Base-by-base conservation (phyloP, 768 basidiomycete species). In the Russula griseocarnosa region DNA sequence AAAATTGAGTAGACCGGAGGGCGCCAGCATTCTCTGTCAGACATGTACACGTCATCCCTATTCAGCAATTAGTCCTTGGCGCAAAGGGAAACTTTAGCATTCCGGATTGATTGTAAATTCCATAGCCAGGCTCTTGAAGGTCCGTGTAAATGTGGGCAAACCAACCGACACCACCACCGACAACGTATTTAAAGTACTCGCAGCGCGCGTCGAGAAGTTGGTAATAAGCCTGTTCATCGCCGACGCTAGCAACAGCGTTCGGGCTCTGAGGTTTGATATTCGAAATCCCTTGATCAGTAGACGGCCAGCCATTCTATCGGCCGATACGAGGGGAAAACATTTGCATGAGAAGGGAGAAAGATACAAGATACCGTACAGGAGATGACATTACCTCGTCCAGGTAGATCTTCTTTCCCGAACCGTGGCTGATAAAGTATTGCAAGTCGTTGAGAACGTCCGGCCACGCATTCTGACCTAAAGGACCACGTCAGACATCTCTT, bases 131-230 rank as follows among this genome's bases (percentile, higher is more conserved):
- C 57, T 79, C 80, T 73, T 83, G 80, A 64, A 73, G 63, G 69
- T 90, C 90, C 1, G 84, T 83, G 70, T 90, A 90, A 59, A 90
- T 85, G 71, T 91, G 90, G 30, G 86, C 87, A 69, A 92, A 92
- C 90, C 89, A 92, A 13, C 89, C 87, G 40, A 90, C 75, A 26
- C 87, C 87, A 24, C 87, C 87, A 3, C 81, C 81, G 18, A 74
- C 70, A 28, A 82, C 81, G 0, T 66, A 69, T 74, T 91, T 91
- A 69, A 91, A 77, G 68, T 83, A 78, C 11, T 76, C 69, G 69
- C 89, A 91, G 60, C 86, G 81, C 1, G 76, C 71, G 67, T 92
- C 87, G 18, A 91, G 80, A 14, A 91, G 72, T 22, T 73, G 73
- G 65, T 78, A 90, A 70, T 90, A 91, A 61, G 79, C 81, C 82